A percentile compares a stretch with the other conserved stretches of the same genome.
Evolutionary conservation across 2,329 filamentous ascomycete species (phyloP).

Genomic region (Chaetomiaceae sp.): DNA sequence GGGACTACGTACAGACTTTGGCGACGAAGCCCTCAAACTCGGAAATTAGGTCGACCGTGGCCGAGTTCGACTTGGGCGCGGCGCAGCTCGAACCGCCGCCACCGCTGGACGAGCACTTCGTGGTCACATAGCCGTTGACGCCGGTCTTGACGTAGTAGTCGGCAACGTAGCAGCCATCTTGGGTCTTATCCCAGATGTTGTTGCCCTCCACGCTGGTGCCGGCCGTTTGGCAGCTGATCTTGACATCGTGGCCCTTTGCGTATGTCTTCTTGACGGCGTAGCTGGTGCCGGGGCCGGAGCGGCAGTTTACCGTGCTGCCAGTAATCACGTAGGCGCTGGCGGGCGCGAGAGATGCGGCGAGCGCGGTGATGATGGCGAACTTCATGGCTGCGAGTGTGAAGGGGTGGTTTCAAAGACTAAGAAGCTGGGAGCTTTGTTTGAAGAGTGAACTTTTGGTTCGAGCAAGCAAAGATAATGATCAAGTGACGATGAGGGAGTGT

Average conservation of each 20-base stretch:
- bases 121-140: conserved; percentile 13
- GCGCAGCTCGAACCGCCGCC: background rate
- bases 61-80: conserved; percentile 19
- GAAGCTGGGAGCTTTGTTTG: background rate
- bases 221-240: conserved; percentile 18
- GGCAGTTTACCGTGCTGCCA: conserved; percentile 18
- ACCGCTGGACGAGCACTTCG: conserved; percentile 5
- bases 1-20: conserved; percentile 15
- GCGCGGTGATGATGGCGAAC: background rate
- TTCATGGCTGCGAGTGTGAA: conserved; percentile 8
- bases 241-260: conserved; percentile 13
- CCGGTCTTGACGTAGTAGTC: conserved; percentile 23
- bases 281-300: conserved; percentile 19
- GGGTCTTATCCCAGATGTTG: conserved; percentile 24
- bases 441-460: background rate
- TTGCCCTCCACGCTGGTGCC: conserved; percentile 19
- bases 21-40: conserved; percentile 18
- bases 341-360: background rate
- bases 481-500: background rate
- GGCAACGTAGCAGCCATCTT: conserved; percentile 22
- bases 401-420: background rate
- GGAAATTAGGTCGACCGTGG: conserved; percentile 19
- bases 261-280: conserved; percentile 14
- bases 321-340: conserved; percentile 16
- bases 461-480: too few species aligned